Conservation (phyloP, 2,329 filamentous ascomycete genomes). For the Fusarium neocosmosporiellum region DNA sequence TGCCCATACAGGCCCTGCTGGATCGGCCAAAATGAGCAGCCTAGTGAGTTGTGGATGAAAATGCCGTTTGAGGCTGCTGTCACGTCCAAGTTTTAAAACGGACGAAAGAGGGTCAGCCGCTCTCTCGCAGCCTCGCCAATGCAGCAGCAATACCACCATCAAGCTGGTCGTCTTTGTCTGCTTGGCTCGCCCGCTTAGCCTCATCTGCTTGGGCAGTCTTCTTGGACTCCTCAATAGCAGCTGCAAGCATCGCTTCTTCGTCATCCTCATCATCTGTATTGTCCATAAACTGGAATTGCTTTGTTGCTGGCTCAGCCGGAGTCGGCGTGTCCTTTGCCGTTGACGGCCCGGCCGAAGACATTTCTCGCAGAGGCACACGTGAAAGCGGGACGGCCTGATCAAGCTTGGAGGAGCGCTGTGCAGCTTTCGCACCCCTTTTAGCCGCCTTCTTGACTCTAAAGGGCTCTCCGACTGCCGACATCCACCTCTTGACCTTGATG, state of each 20-base stretch:
- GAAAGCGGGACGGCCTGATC: slow-evolving; percentile 55
- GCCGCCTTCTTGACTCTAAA: slow-evolving; percentile 81
- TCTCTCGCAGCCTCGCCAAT: slow-evolving; percentile 66
- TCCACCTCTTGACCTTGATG: slow-evolving; percentile 93
- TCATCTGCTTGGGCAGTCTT: slow-evolving; percentile 48
- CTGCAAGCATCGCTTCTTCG: slow-evolving; percentile 62
- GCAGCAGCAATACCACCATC: slow-evolving; percentile 70
- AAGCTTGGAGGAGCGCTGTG: slow-evolving; percentile 43
- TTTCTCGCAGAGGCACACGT: slow-evolving; percentile 55
- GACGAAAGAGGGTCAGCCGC: slow-evolving; percentile 30
- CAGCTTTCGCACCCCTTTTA: slow-evolving; percentile 53
- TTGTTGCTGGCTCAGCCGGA: slow-evolving; percentile 22
- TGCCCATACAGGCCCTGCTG: neutral
- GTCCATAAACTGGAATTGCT: slow-evolving; percentile 53
- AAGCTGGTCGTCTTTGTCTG: slow-evolving; percentile 53
- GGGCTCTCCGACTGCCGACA: slow-evolving; percentile 81
- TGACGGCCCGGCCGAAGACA: slow-evolving; percentile 42
- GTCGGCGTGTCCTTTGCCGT: slow-evolving; percentile 19
- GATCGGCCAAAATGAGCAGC: neutral
- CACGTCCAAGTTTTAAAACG: neutral
- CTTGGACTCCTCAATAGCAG: slow-evolving; percentile 60
- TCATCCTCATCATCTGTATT: slow-evolving; percentile 60
- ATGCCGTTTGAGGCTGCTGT: neutral
- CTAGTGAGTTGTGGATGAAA: neutral
- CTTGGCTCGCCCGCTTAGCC: slow-evolving; percentile 34